Conservation (phyloP, 495 filamentous ascomycete genomes). For the Penicillium lagena region DNA sequence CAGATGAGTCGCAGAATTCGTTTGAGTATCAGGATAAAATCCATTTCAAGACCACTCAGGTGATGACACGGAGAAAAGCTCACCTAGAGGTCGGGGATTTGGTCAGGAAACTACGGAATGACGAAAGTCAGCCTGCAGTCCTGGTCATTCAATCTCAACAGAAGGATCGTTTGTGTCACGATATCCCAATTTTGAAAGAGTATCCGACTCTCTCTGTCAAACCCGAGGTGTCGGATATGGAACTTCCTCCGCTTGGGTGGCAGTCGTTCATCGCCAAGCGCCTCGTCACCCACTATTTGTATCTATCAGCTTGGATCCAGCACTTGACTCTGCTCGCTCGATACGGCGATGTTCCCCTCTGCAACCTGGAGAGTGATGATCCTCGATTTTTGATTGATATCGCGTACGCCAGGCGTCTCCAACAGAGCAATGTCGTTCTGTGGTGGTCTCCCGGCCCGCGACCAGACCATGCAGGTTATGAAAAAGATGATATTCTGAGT, state of each 20-base stretch:
- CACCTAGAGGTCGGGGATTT: constrained; percentile 78
- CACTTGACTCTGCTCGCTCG: constrained; percentile 80
- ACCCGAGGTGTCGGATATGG: constrained; percentile 76
- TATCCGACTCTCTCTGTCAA: constrained; percentile 77
- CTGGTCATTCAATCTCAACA: constrained; percentile 90
- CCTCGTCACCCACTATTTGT: constrained; percentile 81
- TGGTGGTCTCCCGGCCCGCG: constrained; percentile 89
- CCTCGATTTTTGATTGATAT: constrained; percentile 92
- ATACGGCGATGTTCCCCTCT: constrained; percentile 91
- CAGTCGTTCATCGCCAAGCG: constrained; percentile 83
- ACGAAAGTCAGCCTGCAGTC: constrained; percentile 72
- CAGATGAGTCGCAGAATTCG: constrained; percentile 64
- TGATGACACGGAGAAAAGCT: constrained; percentile 82
- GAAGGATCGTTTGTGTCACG: constrained; percentile 69
- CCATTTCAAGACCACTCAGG: constrained; percentile 77
- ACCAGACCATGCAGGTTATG: constrained; percentile 93
- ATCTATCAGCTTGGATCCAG: constrained; percentile 83
- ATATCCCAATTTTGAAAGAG: constrained; percentile 76
- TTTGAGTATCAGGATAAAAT: constrained; percentile 85
- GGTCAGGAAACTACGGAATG: constrained; percentile 79
- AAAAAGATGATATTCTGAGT: constrained; percentile 83
- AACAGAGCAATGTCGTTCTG: constrained; percentile 89
- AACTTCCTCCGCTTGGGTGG: constrained; percentile 88
- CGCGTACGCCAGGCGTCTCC: constrained; percentile 84
- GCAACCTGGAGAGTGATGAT: constrained; percentile 92